Evolutionary conservation across 2,329 filamentous ascomycete species (phyloP), one percentile per base, ranked within the genome.

Genomic region (Colletotrichum sp.): DNA sequence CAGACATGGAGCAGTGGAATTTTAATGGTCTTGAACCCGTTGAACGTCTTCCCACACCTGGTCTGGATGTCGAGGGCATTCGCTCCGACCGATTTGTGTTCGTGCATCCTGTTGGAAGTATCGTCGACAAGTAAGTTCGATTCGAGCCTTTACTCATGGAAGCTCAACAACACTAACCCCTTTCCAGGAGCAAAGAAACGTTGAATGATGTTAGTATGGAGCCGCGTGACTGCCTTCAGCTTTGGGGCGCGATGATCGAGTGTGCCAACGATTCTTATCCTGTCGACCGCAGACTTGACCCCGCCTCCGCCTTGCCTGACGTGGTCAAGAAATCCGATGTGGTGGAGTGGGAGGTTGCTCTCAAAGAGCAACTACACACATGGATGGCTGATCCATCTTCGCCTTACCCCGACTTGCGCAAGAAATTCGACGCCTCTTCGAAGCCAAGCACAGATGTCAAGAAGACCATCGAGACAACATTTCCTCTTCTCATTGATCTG

Each of bases 141-240:
- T 62, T 65, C 27, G 4, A n/a, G 13, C n/a, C 25, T 2, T 36
- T 27, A 8, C 11, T n/a, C 3, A 29, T 13, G 4, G 6, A 4
- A 13, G n/a, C 3, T 7, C n/a, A 22, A 22, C 11, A 52, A 13
- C 22, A 4, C 67, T 65, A n/a, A 77, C 34, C 5, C 12, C 8
- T 8, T 30, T 1, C 7, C 29, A 86, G 86, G 44, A 90, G 89
- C 49, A 88, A 90, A n/a, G 91, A 90, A 1, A 90, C 93, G 22
- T 91, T 95, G 0, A 89, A 92, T 34, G 94, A 96, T 82, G 85
- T 95, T 12, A 89, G 86, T 30, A 86, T 96, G 2, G 94, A 96
- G 81, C 90, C 94, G 9, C 88, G 93, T 36, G 94, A 96, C 81
- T 95, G 93, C 79, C 86, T 93, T 8, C 87, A 85, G 1, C 84